These are phyloP conservation scores for Claviceps sp. DNA, from an alignment of 2,329 filamentous ascomycete genomes.

Conservation along the genomic window DNA sequence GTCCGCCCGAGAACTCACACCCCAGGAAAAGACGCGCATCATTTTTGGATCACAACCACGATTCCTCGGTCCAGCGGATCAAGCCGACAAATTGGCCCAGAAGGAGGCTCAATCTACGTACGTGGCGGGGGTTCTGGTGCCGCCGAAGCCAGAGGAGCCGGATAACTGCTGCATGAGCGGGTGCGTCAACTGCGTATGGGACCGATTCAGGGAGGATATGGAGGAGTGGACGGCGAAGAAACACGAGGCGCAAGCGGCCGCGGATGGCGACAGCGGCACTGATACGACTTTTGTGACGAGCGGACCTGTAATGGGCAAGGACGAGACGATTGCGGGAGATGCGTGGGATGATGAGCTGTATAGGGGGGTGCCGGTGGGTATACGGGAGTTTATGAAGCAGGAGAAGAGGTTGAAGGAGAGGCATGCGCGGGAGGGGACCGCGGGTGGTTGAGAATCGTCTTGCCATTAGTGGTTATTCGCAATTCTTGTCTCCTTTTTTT, in stretches of 20 bases:
- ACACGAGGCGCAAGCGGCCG: conserved; percentile 42
- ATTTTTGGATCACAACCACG: conserved; percentile 72
- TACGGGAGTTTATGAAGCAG: conserved; percentile 92
- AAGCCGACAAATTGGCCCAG: conserved; percentile 45
- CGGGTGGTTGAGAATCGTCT: conserved; percentile 16
- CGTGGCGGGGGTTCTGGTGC: conserved; percentile 69
- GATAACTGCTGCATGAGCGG: conserved; percentile 99
- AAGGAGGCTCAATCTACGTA: conserved; percentile 45
- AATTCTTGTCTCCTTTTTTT: background rate
- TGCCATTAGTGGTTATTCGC: background rate
- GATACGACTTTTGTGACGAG: conserved; percentile 48
- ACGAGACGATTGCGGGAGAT: conserved; percentile 33
- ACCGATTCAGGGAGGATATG: conserved; percentile 78
- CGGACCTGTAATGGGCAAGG: conserved; percentile 33
- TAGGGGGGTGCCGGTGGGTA: conserved; percentile 73
- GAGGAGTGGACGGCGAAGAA: conserved; percentile 69
- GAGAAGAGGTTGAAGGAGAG: conserved; percentile 80
- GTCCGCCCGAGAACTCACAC: conserved; percentile 19
- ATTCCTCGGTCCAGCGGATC: conserved; percentile 59
- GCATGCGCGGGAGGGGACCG: conserved; percentile 44
- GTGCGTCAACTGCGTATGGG: conserved; percentile 96
- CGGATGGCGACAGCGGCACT: conserved; percentile 66
- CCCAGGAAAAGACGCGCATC: conserved; percentile 45
- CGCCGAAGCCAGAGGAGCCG: conserved; percentile 74
- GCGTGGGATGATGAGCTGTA: conserved; percentile 57